Evolutionary conservation across 352 stramenopile genomes (phyloP).

Genomic region (Aphanomyces invadans): DNA sequence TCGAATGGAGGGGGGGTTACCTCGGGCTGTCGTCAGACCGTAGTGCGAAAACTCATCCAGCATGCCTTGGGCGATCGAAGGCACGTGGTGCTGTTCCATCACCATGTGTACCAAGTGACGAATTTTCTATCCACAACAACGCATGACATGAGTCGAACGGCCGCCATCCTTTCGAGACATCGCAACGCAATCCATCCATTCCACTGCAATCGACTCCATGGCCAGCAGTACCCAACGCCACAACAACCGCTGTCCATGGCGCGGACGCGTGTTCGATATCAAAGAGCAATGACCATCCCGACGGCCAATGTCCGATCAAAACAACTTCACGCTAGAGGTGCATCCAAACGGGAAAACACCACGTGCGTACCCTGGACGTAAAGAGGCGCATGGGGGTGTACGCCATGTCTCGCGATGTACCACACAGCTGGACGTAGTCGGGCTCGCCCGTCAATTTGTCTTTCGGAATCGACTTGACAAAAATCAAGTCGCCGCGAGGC

Average conservation of each 20-base stretch:
- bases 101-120: constrained; percentile 75
- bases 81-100: constrained; percentile 59
- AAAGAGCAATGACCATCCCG: too few relatives aligned
- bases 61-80: constrained; percentile 75
- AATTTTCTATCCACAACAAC: constrained; percentile 41
- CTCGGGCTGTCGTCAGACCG: constrained; percentile 39
- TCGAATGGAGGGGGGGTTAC: constrained; percentile 31
- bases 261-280: not conserved
- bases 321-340: too few relatives aligned
- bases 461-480: constrained; percentile 75
- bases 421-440: constrained; percentile 82
- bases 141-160: not conserved
- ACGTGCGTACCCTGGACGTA: constrained; percentile 54
- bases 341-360: too few relatives aligned
- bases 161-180: too few relatives aligned
- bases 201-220: too few relatives aligned
- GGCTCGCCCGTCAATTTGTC: constrained; percentile 80
- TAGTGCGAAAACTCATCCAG: constrained; percentile 80
- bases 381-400: constrained; percentile 80
- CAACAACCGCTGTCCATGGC: too few relatives aligned
- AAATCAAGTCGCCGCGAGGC: constrained; percentile 69
- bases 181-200: too few relatives aligned
- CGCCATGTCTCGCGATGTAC: constrained; percentile 68
- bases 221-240: too few relatives aligned
- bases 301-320: too few relatives aligned